These are phyloP conservation scores for Lepidium aucheri DNA, from an alignment of 345 rosid species.

Conservation along the genomic window DNA sequence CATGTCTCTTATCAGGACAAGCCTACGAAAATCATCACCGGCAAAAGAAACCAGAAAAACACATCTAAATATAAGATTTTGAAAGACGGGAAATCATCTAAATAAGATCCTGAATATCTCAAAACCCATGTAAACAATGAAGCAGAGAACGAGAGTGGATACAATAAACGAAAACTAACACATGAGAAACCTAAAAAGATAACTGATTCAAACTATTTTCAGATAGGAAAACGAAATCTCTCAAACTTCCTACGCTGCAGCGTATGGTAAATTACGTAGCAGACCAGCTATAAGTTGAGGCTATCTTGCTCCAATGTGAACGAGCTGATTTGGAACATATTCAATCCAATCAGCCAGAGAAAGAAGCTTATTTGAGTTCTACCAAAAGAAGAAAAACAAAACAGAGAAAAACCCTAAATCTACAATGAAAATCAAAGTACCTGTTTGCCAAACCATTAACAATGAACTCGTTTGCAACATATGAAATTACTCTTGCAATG, in stretches of 20 bases:
- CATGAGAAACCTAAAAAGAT: background rate
- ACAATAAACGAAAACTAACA: background rate
- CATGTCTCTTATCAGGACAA: constrained; percentile 31
- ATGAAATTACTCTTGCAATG: constrained; percentile 61
- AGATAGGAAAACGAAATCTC: background rate
- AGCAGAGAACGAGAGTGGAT: background rate
- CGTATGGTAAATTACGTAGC: constrained; percentile 21
- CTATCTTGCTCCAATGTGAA: constrained; percentile 41
- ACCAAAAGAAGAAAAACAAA: background rate
- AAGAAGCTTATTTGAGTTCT: constrained; percentile 29
- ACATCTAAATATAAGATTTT: background rate
- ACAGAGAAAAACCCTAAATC: background rate
- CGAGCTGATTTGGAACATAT: constrained; percentile 37
- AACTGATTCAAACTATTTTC: too few species aligned
- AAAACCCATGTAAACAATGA: background rate
- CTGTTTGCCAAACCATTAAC: constrained; percentile 89
- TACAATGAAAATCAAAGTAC: constrained; percentile 19
- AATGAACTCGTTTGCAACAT: constrained; percentile 67
- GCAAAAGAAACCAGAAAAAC: background rate
- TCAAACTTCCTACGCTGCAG: constrained; percentile 34
- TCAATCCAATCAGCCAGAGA: constrained; percentile 33
- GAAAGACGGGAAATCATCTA: background rate
- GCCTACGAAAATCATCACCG: constrained; percentile 41
- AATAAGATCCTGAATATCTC: background rate
- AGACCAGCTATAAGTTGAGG: constrained; percentile 34